These are phyloP conservation scores for Kwoniella shivajii DNA, from an alignment of 1,284 basidiomycete species.

Conservation along the genomic window DNA sequence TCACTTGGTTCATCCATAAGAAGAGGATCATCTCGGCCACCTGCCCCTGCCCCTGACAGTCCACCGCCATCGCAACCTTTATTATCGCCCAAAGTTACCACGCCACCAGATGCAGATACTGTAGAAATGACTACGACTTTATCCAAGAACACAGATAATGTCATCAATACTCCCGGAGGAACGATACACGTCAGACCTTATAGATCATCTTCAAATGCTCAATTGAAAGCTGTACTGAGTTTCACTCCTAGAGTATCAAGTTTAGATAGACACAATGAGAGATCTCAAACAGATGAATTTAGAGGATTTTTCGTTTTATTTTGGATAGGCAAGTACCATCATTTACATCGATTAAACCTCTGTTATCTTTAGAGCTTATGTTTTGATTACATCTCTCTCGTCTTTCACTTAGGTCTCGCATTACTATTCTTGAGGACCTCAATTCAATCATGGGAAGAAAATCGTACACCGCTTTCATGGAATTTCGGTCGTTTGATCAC, in stretches of 20 bases:
- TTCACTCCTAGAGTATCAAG: slow-evolving; percentile 80
- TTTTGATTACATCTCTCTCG: too few species aligned
- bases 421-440: slow-evolving; percentile 77
- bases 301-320: slow-evolving; percentile 92
- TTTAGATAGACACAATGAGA: slow-evolving; percentile 78
- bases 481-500: slow-evolving; percentile 87
- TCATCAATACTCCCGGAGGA: slow-evolving; percentile 45
- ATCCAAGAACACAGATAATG: slow-evolving; percentile 30
- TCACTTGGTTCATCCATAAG: neutral
- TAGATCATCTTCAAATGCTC: slow-evolving; percentile 42
- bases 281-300: slow-evolving; percentile 77
- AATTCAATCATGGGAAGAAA: slow-evolving; percentile 70
- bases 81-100: neutral
- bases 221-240: slow-evolving; percentile 65
- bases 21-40: neutral
- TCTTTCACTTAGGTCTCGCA: slow-evolving; percentile 65
- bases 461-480: slow-evolving; percentile 76
- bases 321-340: slow-evolving; percentile 60
- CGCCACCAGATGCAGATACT: slow-evolving; percentile 2
- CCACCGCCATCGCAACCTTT: too few species aligned
- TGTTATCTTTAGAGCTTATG: neutral
- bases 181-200: slow-evolving; percentile 47
- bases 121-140: slow-evolving; percentile 38
- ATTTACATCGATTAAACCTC: neutral
- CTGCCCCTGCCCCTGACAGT: slow-evolving; percentile 5